A percentile compares a stretch with the other conserved stretches of the same genome.
phyloP scores from a whole-genome alignment of 805 yeast genomes.

The Starmerella sirachaensis region DNA sequence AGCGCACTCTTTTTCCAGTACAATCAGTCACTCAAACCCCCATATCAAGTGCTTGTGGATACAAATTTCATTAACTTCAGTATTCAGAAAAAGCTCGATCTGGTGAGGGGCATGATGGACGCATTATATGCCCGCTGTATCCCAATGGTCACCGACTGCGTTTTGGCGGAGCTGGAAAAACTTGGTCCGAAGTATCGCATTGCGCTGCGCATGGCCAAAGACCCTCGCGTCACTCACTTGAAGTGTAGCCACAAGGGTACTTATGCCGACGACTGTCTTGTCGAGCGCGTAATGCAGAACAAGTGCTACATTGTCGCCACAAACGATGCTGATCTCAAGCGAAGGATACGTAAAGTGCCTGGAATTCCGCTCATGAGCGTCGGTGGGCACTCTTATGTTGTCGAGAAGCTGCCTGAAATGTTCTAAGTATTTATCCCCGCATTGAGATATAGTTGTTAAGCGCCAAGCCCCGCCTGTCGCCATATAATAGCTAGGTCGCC shows the following conservation, averaged over 20 bases:
- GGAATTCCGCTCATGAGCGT: conserved; percentile 97
- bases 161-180: conserved; percentile 93
- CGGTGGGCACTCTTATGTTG: conserved; percentile 81
- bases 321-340: conserved; percentile 91
- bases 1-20: conserved; percentile 91
- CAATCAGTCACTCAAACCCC: conserved; percentile 92
- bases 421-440: too few species aligned
- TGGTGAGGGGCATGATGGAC: conserved; percentile 96
- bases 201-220: conserved; percentile 84
- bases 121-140: conserved; percentile 87
- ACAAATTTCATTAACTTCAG: conserved; percentile 95
- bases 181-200: conserved; percentile 90
- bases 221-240: conserved; percentile 77
- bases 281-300: conserved; percentile 85
- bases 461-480: too few species aligned
- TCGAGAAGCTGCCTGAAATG: conserved; percentile 90
- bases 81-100: conserved; percentile 87
- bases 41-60: conserved; percentile 90
- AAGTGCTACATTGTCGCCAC: conserved; percentile 96
- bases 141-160: conserved; percentile 93
- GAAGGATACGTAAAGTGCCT: conserved; percentile 89
- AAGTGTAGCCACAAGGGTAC: conserved; percentile 91
- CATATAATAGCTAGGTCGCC: too few species aligned
- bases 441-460: too few species aligned
- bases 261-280: conserved; percentile 96